Base-by-base conservation (phyloP, 345 rosid genomes). In the Eutrema heterophyllum region DNA sequence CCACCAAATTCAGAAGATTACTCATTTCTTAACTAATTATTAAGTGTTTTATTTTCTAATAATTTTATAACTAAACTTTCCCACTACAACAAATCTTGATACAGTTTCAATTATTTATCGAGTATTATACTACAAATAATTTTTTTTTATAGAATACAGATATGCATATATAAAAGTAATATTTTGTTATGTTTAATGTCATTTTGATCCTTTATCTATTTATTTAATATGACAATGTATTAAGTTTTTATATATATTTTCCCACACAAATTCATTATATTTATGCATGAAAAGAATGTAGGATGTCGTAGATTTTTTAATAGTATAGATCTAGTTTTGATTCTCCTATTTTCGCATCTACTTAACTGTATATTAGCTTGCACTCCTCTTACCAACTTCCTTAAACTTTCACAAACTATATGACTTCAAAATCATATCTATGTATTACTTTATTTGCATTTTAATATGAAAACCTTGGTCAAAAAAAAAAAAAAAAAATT, bases 1-100 rank as follows among this genome's bases (percentile, higher is more conserved):
- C 74, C 72, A 75, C 64, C 38, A 59, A 50, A 57, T 67, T 74
- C 38, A 14, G 45, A 59, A 67, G 14, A 75, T 59, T 67, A 67
- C 54, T 75, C 78, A 75, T 59, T 39, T 53, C 53, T 8, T 18
- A 27, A 5, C 49, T 15, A 44, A 66, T 56, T 57, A 30, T 43
- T 11, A 30, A 61, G 26, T 51, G 29, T 53, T 70, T 62, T 53
- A 9, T 49, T 61, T 32, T 43, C 63, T 15, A 24, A 11, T 64
- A 64, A 44, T 27, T 32, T 54, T 26, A 53, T 44, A 35, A 55
- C 16, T 35, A 64, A 18, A 11, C 14, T 58, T 32, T 8, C 73
- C 15, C 29, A 67, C 5, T 15, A 30, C 40, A 12, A 67, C 29
- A 50, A 56, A 35, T 9, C 29, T 39, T 24, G 15, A 64, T 10